phyloP scores from a whole-genome alignment of 345 rosid species.

The Syzygium jambos region DNA sequence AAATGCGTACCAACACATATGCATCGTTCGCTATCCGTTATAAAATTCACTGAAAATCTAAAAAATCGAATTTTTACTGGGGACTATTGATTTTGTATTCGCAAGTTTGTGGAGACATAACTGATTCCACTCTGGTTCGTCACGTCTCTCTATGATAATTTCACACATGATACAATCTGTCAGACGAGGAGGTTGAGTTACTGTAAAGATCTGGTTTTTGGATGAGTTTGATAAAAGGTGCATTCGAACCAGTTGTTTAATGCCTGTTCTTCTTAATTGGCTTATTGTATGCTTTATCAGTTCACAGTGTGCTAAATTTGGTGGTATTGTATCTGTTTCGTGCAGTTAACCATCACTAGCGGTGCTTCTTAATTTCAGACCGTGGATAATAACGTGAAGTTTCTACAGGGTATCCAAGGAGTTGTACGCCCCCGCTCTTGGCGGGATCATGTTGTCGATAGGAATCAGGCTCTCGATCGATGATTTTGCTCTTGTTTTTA shows the following conservation, averaged over 20 bases:
- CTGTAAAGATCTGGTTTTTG: background rate
- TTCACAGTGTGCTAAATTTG: background rate
- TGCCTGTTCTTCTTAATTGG: background rate
- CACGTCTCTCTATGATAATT: background rate
- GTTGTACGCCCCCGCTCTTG: slow-evolving; percentile 91
- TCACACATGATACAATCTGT: background rate
- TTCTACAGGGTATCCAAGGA: slow-evolving; percentile 84
- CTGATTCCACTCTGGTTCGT: background rate
- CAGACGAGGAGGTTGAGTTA: background rate
- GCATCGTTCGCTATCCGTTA: background rate
- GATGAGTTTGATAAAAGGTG: background rate
- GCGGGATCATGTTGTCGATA: slow-evolving; percentile 92
- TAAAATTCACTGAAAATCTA: background rate
- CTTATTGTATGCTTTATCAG: background rate
- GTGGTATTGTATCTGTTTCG: background rate
- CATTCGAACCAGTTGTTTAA: background rate
- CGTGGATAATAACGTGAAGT: background rate
- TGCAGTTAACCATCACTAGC: background rate
- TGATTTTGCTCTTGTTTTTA: slow-evolving; percentile 85
- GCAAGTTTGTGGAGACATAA: background rate
- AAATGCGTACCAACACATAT: background rate
- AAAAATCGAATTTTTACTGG: background rate
- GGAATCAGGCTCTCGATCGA: slow-evolving; percentile 78
- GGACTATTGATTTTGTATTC: background rate
- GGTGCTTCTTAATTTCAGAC: background rate